Base-by-base conservation (phyloP, 2,329 filamentous ascomycete genomes). In the Fusarium circinatum region DNA sequence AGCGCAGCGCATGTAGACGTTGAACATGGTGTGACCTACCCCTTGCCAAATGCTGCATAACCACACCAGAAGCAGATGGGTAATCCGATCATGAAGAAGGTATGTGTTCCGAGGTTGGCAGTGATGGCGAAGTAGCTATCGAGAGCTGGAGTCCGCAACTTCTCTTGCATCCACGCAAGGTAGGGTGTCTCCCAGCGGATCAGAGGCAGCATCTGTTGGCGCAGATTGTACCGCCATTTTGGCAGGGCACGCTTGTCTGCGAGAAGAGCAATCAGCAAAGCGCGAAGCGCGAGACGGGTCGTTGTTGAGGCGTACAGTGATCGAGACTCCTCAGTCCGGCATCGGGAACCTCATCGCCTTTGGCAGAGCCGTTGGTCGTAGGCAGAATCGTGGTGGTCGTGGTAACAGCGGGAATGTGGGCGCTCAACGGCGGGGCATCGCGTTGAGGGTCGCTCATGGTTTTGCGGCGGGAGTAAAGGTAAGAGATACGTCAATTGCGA, bases 11-110 rank as follows among this genome's bases (percentile, higher is more conserved):
- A 67, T 60, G 44, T 41, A 61, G 58, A 48, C 52, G 56, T 30
- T 41, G 48, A 28, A 44, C 41, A 55, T 61, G 52, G 47, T 34
- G 42, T 68, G 61, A 87, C 92, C 77, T 91, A 97, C 94, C 92
- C 95, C 85, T 96, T 93, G 62, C 94, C 96, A 75, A 97, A 89
- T 72, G 89, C 91, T 48, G 93, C 91, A 83, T 95, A 93, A 61
- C 96, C 96, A 79, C 94, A 98, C 96, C 96, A 99, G 85, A 98
- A 98, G 76, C 98, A 89, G 74, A 98, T 94, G 11, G 96, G 96
- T 79, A 99, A 85, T 66, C 94, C 93, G 75, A 98, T 89, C 95
- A 98, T 98, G 87, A 98, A 99, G 86, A 98, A 98, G 1, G 96
- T 99, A 84, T 99, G 96, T 2, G 96, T 99, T 75, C 96, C 94